Conservation (phyloP, 192 early-diverging fungal species). For the Umbelopsis sp. region DNA sequence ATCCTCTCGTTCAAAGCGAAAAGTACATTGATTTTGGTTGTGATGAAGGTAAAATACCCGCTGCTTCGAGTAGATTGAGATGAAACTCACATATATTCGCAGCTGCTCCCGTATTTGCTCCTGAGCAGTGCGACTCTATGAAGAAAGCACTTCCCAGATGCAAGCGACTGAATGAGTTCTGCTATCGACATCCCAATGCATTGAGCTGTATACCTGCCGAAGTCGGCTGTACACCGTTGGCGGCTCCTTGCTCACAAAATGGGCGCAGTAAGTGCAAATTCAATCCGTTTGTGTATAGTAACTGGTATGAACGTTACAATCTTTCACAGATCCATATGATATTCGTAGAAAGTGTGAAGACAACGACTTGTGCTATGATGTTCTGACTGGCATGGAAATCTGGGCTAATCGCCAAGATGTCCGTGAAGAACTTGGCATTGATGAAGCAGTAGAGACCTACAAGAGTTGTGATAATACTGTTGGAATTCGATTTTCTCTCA, state of each 20-base stretch:
- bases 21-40: constrained; percentile 82
- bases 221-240: constrained; percentile 73
- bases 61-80: background rate
- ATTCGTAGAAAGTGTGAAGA: constrained; percentile 84
- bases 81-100: constrained; percentile 27
- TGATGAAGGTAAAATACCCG: constrained; percentile 37
- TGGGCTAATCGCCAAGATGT: constrained; percentile 83
- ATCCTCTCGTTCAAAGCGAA: constrained; percentile 88
- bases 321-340: constrained; percentile 86
- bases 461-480: constrained; percentile 72
- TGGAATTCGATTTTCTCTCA: constrained; percentile 28
- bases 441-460: constrained; percentile 61
- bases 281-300: too few species aligned
- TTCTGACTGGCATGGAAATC: constrained; percentile 75
- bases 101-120: constrained; percentile 76
- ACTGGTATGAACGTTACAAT: background rate
- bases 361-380: constrained; percentile 86
- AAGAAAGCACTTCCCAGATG: constrained; percentile 73
- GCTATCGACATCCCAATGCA: constrained; percentile 81
- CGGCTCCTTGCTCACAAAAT: background rate
- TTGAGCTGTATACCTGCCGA: constrained; percentile 83
- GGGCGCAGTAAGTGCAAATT: constrained; percentile 1
- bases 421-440: constrained; percentile 76
- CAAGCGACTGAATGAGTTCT: constrained; percentile 70
- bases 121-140: constrained; percentile 78